Percentiles rank a stretch among this genome's conserved stretches.
Evolutionary conservation across 2,329 filamentous ascomycete species (phyloP).

Genomic region (Neurospora sp.): DNA sequence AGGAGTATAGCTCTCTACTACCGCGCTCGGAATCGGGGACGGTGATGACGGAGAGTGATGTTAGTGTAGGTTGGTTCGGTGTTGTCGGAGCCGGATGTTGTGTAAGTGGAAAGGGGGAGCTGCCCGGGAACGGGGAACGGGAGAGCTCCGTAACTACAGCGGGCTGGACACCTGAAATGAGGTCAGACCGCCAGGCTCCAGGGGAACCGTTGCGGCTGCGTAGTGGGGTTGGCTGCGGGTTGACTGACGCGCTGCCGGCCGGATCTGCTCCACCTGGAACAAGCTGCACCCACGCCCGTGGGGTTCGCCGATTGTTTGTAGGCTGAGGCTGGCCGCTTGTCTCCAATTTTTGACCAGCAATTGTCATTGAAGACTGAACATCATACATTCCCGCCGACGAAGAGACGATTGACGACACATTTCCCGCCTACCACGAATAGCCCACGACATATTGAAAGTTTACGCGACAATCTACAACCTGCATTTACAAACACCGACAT

Average conservation of each 20-base stretch:
- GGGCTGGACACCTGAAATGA: not conserved
- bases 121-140: not conserved
- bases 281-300: not conserved
- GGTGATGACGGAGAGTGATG: not conserved
- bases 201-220: not conserved
- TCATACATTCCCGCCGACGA: not conserved
- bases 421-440: not conserved
- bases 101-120: slow-evolving; percentile 4
- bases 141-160: slow-evolving; percentile 1
- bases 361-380: not conserved
- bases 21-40: slow-evolving; percentile 30
- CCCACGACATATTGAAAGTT: not conserved
- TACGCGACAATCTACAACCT: not conserved
- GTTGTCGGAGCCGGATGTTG: slow-evolving; percentile 3
- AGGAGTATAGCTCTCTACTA: slow-evolving; percentile 98
- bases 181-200: not conserved
- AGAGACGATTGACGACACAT: not conserved
- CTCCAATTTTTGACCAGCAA: not conserved
- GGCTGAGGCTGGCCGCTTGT: not conserved
- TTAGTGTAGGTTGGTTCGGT: slow-evolving; percentile 6
- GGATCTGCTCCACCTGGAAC: not conserved
- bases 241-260: not conserved
- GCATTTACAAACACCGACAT: not conserved
- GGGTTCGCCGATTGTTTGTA: not conserved
- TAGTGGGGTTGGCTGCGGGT: slow-evolving; percentile 1